Percentiles rank a stretch among this genome's conserved stretches.
phyloP scores from a whole-genome alignment of 495 filamentous ascomycete genomes.

The Penicillium ochrochloron region DNA sequence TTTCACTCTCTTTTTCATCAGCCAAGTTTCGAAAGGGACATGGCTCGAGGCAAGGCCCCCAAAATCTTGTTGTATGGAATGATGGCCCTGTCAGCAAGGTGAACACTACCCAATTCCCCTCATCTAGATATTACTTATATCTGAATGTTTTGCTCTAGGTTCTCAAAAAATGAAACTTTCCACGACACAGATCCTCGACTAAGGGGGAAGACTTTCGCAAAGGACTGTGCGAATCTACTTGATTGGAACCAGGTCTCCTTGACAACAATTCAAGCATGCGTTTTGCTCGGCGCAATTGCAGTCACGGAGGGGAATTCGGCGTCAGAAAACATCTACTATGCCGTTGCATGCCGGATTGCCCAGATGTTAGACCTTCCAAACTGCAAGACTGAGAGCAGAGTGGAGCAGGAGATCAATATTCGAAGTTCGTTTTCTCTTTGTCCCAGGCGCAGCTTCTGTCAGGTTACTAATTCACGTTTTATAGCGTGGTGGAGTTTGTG shows the following conservation, averaged over 20 bases:
- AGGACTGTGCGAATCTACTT: conserved; percentile 30
- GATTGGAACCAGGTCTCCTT: conserved; percentile 40
- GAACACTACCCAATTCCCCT: not conserved
- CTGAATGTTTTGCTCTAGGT: conserved; percentile 13
- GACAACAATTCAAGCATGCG: conserved; percentile 40
- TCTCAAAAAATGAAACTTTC: conserved; percentile 34
- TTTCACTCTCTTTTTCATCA: conserved; percentile 46
- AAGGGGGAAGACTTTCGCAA: conserved; percentile 28
- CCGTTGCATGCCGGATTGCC: conserved; percentile 29
- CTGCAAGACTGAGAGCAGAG: conserved; percentile 7
- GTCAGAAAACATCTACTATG: conserved; percentile 25
- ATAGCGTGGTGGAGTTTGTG: conserved; percentile 47
- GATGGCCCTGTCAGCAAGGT: conserved; percentile 40
- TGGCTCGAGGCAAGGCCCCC: conserved; percentile 24
- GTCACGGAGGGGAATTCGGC: conserved; percentile 28
- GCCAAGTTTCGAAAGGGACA: conserved; percentile 35
- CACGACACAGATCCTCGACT: conserved; percentile 28
- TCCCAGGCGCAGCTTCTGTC: not conserved
- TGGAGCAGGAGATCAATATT: conserved; percentile 29
- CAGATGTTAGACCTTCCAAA: conserved; percentile 31
- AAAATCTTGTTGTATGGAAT: conserved; percentile 34
- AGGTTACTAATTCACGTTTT: not conserved
- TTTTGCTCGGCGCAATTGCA: conserved; percentile 40
- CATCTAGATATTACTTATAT: not conserved
- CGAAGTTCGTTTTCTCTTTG: conserved; percentile 27